Evolutionary conservation across 768 basidiomycete genomes (phyloP).

Genomic region (Psilocybe cyanescens): DNA sequence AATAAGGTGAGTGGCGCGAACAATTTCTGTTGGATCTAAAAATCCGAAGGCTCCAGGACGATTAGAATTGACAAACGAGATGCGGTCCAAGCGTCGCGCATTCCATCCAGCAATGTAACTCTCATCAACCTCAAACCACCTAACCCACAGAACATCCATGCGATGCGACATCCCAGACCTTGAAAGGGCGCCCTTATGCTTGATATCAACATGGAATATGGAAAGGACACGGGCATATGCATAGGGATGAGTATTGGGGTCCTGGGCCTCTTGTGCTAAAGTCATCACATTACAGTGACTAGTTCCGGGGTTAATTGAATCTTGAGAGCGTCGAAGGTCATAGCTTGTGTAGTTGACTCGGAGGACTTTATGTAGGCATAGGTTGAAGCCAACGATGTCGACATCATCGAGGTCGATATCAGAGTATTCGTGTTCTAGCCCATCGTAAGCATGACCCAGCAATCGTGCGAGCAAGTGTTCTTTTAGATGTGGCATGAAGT

Average conservation of each 20-base stretch:
- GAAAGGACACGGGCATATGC: conserved; percentile 34
- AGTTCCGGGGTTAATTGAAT: conserved; percentile 36
- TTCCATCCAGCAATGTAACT: conserved; percentile 30
- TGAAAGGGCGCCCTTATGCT: conserved; percentile 13
- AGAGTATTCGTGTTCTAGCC: conserved; percentile 19
- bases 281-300: conserved; percentile 36
- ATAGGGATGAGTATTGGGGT: conserved; percentile 24
- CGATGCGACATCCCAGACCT: neutral
- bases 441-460: conserved; percentile 22
- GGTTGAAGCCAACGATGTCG: conserved; percentile 16
- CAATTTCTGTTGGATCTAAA: conserved; percentile 40
- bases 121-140: conserved; percentile 23
- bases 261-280: conserved; percentile 17
- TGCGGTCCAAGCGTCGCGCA: conserved; percentile 28
- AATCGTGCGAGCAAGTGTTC: conserved; percentile 33
- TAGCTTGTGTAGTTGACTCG: conserved; percentile 46
- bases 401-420: conserved; percentile 15
- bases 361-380: conserved; percentile 32
- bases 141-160: conserved; percentile 19
- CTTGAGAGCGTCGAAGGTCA: conserved; percentile 41
- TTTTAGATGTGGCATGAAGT: conserved; percentile 31
- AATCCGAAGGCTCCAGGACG: conserved; percentile 44
- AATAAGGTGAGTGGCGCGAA: conserved; percentile 42
- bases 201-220: conserved; percentile 31
- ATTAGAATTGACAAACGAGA: conserved; percentile 39